phyloP scores from a whole-genome alignment of 202 grass and related monocot species.

The Carex arenaria region DNA sequence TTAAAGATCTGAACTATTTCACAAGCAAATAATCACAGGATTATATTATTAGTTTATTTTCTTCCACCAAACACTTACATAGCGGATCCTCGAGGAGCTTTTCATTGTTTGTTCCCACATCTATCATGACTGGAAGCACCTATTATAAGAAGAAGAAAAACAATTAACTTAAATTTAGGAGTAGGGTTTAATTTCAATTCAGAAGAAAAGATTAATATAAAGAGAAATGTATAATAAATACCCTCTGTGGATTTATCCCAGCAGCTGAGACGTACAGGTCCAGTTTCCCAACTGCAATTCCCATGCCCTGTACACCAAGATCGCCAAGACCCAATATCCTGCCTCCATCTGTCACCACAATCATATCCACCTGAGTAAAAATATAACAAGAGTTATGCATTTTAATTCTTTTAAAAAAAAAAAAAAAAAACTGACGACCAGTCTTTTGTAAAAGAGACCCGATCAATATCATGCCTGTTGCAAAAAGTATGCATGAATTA shows the following conservation, averaged over 20 bases:
- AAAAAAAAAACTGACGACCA: background rate
- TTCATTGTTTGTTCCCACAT: slow-evolving; percentile 97
- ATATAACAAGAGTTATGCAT: background rate
- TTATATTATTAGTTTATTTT: background rate
- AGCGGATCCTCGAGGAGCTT: slow-evolving; percentile 88
- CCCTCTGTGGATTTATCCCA: slow-evolving; percentile 98
- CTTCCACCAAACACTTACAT: slow-evolving; percentile 52
- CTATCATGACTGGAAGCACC: slow-evolving; percentile 99
- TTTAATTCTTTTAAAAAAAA: background rate
- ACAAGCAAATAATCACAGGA: background rate
- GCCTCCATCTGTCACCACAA: slow-evolving; percentile 99
- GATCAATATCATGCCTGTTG: background rate
- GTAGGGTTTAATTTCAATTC: slow-evolving; percentile 3
- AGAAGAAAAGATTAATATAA: slow-evolving; percentile 9
- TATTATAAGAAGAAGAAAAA: slow-evolving; percentile 29
- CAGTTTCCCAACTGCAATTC: slow-evolving; percentile 88
- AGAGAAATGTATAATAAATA: slow-evolving; percentile 30
- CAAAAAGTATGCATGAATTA: background rate
- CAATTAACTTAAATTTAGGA: slow-evolving; percentile 4
- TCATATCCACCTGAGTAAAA: slow-evolving; percentile 85
- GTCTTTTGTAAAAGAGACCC: background rate
- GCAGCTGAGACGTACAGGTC: slow-evolving; percentile 97
- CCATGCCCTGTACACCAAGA: slow-evolving; percentile 97
- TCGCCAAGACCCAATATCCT: slow-evolving; percentile 98
- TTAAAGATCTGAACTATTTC: background rate